phyloP scores from a whole-genome alignment of 2,329 filamentous ascomycete species.

The Pseudogymnoascus sp. region DNA sequence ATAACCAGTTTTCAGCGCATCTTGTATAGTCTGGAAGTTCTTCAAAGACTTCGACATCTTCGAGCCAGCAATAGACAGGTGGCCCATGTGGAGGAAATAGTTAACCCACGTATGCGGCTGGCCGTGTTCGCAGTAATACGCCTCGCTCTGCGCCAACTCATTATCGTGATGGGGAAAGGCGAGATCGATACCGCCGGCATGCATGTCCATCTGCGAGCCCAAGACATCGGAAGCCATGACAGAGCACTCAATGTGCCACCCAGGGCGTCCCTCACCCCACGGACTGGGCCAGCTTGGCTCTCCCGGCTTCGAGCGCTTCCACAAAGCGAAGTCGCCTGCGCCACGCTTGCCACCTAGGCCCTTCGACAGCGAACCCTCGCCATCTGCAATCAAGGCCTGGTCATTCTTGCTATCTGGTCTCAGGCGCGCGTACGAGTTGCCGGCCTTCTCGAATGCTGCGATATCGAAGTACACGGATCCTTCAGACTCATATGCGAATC shows the following conservation, averaged over 20 bases:
- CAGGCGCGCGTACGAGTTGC: slow-evolving; percentile 78
- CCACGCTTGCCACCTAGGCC: slow-evolving; percentile 61
- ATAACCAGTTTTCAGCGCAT: slow-evolving; percentile 64
- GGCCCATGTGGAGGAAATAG: slow-evolving; percentile 94
- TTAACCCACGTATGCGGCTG: slow-evolving; percentile 74
- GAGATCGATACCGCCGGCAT: slow-evolving; percentile 86
- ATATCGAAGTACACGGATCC: slow-evolving; percentile 96
- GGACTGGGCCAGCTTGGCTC: slow-evolving; percentile 85
- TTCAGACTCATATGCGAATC: slow-evolving; percentile 73
- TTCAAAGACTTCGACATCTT: slow-evolving; percentile 97
- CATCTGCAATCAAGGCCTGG: slow-evolving; percentile 75
- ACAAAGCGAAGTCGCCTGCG: slow-evolving; percentile 80
- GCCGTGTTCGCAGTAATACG: slow-evolving; percentile 52
- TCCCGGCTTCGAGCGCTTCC: slow-evolving; percentile 87
- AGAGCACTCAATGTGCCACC: slow-evolving; percentile 96
- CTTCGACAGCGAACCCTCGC: slow-evolving; percentile 73
- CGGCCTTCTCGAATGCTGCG: slow-evolving; percentile 70
- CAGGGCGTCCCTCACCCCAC: slow-evolving; percentile 82
- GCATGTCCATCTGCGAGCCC: slow-evolving; percentile 79
- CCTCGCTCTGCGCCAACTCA: slow-evolving; percentile 82
- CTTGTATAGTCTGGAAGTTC: slow-evolving; percentile 89
- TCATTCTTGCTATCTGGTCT: slow-evolving; percentile 81
- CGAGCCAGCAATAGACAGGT: slow-evolving; percentile 77
- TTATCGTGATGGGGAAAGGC: slow-evolving; percentile 92
- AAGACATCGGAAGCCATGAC: slow-evolving; percentile 91